Percentiles rank a stretch among this genome's conserved stretches.
These are phyloP conservation scores for Candida insectalens DNA, from an alignment of 805 yeast species.

Conservation along the genomic window DNA sequence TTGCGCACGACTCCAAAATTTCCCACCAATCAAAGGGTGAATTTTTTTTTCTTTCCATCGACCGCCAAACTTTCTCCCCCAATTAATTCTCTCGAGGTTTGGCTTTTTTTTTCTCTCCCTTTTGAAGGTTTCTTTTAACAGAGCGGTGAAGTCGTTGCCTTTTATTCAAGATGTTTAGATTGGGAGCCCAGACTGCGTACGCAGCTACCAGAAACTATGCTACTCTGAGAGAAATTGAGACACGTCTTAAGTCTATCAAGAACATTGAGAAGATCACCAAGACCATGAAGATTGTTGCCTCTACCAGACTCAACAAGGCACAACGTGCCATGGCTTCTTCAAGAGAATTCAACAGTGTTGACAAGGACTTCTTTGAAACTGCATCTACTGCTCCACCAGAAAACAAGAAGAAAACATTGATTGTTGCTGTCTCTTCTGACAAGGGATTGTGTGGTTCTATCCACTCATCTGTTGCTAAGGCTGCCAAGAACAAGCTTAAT, in stretches of 20 bases:
- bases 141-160: no score
- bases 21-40: no score
- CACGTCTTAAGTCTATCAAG: conserved; percentile 95
- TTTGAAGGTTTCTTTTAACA: no score
- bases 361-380: conserved; percentile 65
- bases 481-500: conserved; percentile 59
- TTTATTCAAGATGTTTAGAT: conserved; percentile 38
- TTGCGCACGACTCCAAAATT: no score
- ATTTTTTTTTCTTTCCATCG: no score
- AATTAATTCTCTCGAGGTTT: no score
- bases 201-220: conserved; percentile 94
- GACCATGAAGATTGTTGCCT: conserved; percentile 99
- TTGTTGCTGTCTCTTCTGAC: conserved; percentile 89
- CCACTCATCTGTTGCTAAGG: conserved; percentile 90
- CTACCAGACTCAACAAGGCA: conserved; percentile 92
- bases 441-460: conserved; percentile 99
- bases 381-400: conserved; percentile 64
- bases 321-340: conserved; percentile 89
- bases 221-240: conserved; percentile 96
- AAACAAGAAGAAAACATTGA: conserved; percentile 47
- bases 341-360: conserved; percentile 74
- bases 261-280: conserved; percentile 99
- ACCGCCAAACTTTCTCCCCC: no score
- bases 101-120: no score
- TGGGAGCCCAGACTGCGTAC: conserved; percentile 43